Conservation (phyloP, 2,329 filamentous ascomycete species). For the Fusarium metavorans region DNA sequence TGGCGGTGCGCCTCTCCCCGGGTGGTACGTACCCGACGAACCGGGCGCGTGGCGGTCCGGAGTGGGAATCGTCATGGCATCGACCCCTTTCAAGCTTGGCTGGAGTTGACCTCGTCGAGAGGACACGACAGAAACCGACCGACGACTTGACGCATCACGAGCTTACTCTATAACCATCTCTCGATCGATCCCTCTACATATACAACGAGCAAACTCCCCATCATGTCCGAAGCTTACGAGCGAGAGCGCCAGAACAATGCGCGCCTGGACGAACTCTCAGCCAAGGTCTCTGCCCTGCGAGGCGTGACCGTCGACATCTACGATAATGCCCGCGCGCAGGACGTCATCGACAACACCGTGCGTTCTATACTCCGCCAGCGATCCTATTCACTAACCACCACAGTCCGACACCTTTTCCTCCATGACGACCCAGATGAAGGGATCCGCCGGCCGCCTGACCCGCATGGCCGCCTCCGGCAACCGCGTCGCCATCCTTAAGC, state of each 20-base stretch:
- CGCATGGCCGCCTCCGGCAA: conserved; percentile 94
- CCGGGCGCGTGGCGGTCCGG: conserved; percentile 25
- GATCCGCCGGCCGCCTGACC: conserved; percentile 83
- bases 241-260: conserved; percentile 93
- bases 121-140: conserved; percentile 2
- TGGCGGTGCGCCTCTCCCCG: conserved; percentile 19
- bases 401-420: conserved; percentile 92
- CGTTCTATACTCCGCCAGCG: conserved; percentile 41
- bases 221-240: conserved; percentile 82
- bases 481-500: conserved; percentile 89
- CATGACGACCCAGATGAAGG: conserved; percentile 85
- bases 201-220: neutral
- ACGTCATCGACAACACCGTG: conserved; percentile 89
- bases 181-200: neutral
- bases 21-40: conserved; percentile 25
- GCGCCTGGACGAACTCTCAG: conserved; percentile 88
- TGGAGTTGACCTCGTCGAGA: conserved; percentile 2
- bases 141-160: neutral
- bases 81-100: conserved; percentile 33
- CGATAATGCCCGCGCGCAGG: conserved; percentile 90
- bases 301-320: conserved; percentile 98
- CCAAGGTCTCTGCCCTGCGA: conserved; percentile 91
- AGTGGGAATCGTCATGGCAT: conserved; percentile 26
- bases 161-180: neutral
- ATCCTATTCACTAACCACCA: neutral